Base-by-base conservation (phyloP, 2,329 filamentous ascomycete genomes). In the Talaromyces pinophilus region DNA sequence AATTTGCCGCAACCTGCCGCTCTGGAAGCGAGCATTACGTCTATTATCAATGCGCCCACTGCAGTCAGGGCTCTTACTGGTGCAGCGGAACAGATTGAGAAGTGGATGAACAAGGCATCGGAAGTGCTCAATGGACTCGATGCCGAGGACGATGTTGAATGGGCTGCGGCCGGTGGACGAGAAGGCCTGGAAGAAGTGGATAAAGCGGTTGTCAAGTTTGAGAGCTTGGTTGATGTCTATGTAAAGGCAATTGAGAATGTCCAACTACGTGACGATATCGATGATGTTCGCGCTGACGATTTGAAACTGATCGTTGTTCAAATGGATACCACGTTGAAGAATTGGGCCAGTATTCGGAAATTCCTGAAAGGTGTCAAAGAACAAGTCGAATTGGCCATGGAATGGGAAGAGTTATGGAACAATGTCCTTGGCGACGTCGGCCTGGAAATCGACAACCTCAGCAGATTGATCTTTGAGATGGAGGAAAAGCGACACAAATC, bases 321-420 rank as follows among this genome's bases (percentile, higher is more conserved):
- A 80, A 97, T 98, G 91, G 94, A 98, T 73, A 84, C 85, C 22
- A 95, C 97, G 67, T 82, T 97, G 68, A 84, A 84, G 42, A 92
- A 93, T 73, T 99, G 95, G 95, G 85, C 88, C 54, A 88, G 89
- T 70, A 94, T 97, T 72, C 91, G 92, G 72, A 84, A 82, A 50
- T 90, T 90, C 1, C 82, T 99, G 61, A 90, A 90, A 69, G 89
- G 81, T 30, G 90, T 97, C 65, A 96, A 96, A 76, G 87, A 87
- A 59, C 94, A 98, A 75, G 94, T 99, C 19, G 95, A 98, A 78
- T 88, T 97, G 67, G 95, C 95, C 57, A 96, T 98, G 93, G 95
- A 99, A 75, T 99, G 94, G 94, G 93, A 97, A 77, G 93, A 98
- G 79, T 84, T 99, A 42, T 98, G 95, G 94, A 92, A 92, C 72